Conservation (phyloP, 305 asterid genomes). For the Euphrasia arctica region DNA sequence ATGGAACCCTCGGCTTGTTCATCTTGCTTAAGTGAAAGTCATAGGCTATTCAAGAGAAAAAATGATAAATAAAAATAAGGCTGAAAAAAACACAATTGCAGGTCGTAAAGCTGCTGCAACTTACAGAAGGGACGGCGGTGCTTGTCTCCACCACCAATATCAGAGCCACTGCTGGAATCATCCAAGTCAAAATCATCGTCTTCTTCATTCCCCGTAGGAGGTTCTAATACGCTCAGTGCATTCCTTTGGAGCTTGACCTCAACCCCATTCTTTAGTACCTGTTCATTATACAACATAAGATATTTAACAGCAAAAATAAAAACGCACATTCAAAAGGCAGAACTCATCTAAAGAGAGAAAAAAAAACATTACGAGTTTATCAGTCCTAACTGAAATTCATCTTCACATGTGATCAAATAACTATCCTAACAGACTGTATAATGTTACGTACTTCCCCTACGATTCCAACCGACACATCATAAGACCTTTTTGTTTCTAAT, state of each 20-base stretch:
- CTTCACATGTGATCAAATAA: no score
- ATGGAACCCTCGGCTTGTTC: constrained; percentile 75
- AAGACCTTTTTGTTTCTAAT: no score
- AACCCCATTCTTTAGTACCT: constrained; percentile 95
- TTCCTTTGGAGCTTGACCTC: constrained; percentile 96
- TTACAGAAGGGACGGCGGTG: constrained; percentile 59
- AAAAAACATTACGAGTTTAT: no score
- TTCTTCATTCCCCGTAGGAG: constrained; percentile 87
- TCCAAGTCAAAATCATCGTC: constrained; percentile 65
- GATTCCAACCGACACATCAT: no score
- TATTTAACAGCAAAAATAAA: constrained; percentile 1
- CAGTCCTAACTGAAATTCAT: no score
- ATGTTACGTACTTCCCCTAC: no score
- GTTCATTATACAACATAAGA: constrained; percentile 16
- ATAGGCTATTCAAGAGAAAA: constrained; percentile 51
- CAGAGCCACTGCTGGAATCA: constrained; percentile 90
- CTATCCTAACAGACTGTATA: no score
- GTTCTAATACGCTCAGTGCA: constrained; percentile 91
- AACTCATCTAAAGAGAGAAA: no score
- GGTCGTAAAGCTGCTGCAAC: constrained; percentile 24
- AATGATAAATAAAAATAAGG: not conserved
- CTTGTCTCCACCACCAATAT: constrained; percentile 55
- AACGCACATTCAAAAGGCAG: no score
- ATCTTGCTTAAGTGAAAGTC: constrained; percentile 65
- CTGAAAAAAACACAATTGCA: not conserved